These are phyloP conservation scores for Patellaria atrata DNA, from an alignment of 495 filamentous ascomycete genomes.

Conservation along the genomic window DNA sequence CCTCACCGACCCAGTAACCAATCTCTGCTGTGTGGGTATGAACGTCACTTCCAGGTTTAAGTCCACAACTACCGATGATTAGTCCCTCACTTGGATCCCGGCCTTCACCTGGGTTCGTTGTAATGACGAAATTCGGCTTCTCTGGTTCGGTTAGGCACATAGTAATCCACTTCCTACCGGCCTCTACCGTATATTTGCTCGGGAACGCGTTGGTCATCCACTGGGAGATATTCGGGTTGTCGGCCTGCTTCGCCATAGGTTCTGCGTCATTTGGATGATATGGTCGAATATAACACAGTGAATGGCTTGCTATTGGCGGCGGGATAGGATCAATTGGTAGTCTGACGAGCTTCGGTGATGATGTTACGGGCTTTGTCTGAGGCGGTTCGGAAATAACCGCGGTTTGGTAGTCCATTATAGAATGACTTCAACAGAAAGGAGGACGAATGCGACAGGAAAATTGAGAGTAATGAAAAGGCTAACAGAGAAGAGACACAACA, in stretches of 20 bases:
- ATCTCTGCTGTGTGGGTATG: constrained; percentile 19
- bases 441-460: too few species aligned
- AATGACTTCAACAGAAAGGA: too few species aligned
- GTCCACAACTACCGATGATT: constrained; percentile 22
- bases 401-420: too few species aligned
- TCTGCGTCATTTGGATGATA: constrained; percentile 18
- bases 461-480: too few species aligned
- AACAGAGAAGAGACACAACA: too few species aligned
- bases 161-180: constrained; percentile 20
- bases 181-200: constrained; percentile 20
- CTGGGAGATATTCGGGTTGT: constrained; percentile 17
- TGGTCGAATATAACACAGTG: constrained; percentile 19
- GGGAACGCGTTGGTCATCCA: constrained; percentile 24
- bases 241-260: constrained; percentile 9
- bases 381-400: too few species aligned
- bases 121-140: constrained; percentile 15
- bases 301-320: too few species aligned
- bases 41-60: constrained; percentile 21
- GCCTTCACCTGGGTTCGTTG: constrained; percentile 2
- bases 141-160: constrained; percentile 4
- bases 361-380: too few species aligned
- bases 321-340: too few species aligned
- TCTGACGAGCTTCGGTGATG: too few species aligned
- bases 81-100: constrained; percentile 5
- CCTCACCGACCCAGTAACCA: constrained; percentile 26